Conservation (phyloP, 148 eudicot genomes). For the Rhododendron simsii region DNA sequence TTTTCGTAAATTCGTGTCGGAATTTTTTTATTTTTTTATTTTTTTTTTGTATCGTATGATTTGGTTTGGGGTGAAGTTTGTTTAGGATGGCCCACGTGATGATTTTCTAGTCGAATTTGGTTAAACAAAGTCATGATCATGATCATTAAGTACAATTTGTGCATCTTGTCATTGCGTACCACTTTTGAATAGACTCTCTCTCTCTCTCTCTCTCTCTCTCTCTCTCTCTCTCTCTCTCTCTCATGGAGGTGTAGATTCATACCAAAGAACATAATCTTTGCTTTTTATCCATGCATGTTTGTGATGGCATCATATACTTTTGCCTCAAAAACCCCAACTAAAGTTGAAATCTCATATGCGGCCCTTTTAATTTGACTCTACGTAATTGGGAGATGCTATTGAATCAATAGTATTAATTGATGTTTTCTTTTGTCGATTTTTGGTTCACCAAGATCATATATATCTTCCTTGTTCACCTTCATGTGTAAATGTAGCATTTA, state of each 20-base stretch:
- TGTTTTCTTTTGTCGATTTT: neutral
- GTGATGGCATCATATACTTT: slow-evolving; percentile 9
- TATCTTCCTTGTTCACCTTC: neutral
- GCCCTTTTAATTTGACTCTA: neutral
- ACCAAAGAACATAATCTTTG: slow-evolving; percentile 2
- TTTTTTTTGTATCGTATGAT: neutral
- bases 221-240: slow-evolving; percentile 1
- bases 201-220: no score
- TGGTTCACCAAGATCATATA: neutral
- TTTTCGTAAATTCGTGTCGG: neutral
- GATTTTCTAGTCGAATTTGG: neutral
- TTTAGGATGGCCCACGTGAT: neutral
- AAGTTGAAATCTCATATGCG: neutral
- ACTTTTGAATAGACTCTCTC: neutral
- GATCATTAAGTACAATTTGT: neutral
- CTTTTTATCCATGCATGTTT: neutral
- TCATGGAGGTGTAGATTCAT: neutral
- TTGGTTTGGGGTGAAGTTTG: neutral
- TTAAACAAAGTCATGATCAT: neutral
- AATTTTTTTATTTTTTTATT: neutral
- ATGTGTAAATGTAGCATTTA: neutral
- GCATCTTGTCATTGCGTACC: neutral
- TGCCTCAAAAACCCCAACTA: neutral
- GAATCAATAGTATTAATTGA: no score
- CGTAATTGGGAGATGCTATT: neutral